Percentiles rank a stretch among this genome's conserved stretches.
Conservation (phyloP, 2,329 filamentous ascomycete genomes). For the Curvularia lunata region DNA sequence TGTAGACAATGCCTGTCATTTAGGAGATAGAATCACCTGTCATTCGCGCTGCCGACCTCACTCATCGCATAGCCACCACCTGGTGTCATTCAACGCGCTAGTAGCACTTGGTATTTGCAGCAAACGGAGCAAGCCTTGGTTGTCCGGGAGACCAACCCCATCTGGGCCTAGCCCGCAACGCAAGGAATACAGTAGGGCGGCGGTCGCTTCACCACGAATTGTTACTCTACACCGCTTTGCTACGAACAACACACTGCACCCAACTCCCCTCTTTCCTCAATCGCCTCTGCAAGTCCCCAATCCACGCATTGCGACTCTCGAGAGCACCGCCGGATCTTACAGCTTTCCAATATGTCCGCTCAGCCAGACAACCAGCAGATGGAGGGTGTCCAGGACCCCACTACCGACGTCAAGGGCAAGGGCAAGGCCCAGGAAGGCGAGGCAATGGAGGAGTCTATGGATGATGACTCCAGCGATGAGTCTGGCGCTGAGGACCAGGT, state of each 20-base stretch:
- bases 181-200: constrained; percentile 18
- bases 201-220: constrained; percentile 29
- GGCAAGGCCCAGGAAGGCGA: constrained; percentile 73
- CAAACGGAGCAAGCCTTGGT: constrained; percentile 21
- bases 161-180: constrained; percentile 15
- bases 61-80: too few relatives aligned
- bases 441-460: constrained; percentile 75
- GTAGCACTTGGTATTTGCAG: constrained; percentile 26
- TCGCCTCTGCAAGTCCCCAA: constrained; percentile 12
- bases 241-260: constrained; percentile 25
- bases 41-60: too few relatives aligned
- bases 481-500: constrained; percentile 67
- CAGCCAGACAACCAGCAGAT: constrained; percentile 46
- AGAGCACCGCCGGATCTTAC: too few relatives aligned
- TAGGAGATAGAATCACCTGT: too few relatives aligned
- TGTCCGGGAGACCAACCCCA: constrained; percentile 10
- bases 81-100: constrained; percentile 12
- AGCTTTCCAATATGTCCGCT: constrained; percentile 38
- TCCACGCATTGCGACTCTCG: constrained; percentile 3
- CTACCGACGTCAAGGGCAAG: constrained; percentile 76
- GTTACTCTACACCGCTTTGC: constrained; percentile 27
- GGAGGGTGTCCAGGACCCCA: constrained; percentile 50
- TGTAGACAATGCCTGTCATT: too few relatives aligned
- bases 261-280: constrained; percentile 15
- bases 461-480: constrained; percentile 72